These are phyloP conservation scores for Diplodia intermedia DNA, from an alignment of 2,329 filamentous ascomycete genomes.

Conservation along the genomic window DNA sequence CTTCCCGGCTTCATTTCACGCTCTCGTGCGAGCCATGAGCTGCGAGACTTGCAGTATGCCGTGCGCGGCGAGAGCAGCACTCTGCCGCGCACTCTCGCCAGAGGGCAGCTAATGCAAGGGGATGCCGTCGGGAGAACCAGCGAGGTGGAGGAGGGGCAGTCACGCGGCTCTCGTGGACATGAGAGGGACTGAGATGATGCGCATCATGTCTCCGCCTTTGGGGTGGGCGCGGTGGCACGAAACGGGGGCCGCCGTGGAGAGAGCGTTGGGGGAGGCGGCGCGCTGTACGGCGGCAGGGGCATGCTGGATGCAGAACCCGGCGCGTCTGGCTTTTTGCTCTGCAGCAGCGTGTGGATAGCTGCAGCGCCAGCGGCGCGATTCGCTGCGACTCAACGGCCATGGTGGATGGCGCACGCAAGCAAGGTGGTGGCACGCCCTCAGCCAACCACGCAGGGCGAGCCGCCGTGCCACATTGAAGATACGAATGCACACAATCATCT, in stretches of 20 bases:
- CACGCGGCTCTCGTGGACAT: conserved; percentile 21
- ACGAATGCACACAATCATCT: conserved; percentile 26
- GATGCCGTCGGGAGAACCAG: conserved; percentile 7
- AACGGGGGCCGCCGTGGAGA: conserved; percentile 15
- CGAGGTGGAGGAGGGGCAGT: conserved; percentile 23
- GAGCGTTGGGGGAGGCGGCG: conserved; percentile 19
- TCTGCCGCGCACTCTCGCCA: conserved; percentile 4
- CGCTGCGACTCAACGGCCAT: conserved; percentile 19
- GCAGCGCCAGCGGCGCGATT: conserved; percentile 15
- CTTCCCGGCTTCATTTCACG: conserved; percentile 1
- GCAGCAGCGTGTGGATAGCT: conserved; percentile 12
- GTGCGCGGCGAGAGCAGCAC: conserved; percentile 17
- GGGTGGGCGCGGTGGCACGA: conserved; percentile 8
- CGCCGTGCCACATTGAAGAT: conserved; percentile 21
- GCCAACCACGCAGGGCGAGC: conserved; percentile 28
- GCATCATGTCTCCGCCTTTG: conserved; percentile 5
- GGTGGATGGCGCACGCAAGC: conserved; percentile 22
- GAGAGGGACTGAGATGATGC: conserved; percentile 1
- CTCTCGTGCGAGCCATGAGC: conserved; percentile 29
- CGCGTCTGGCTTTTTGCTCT: conserved; percentile 15
- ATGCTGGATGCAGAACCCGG: conserved; percentile 13
- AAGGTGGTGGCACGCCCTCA: conserved; percentile 21
- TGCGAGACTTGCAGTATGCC: conserved; percentile 25
- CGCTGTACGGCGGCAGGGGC: conserved; percentile 1
- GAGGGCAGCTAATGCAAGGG: conserved; percentile 24